These are phyloP conservation scores for Entomortierella beljakovae DNA, from an alignment of 192 early-diverging fungal genomes.

Conservation along the genomic window DNA sequence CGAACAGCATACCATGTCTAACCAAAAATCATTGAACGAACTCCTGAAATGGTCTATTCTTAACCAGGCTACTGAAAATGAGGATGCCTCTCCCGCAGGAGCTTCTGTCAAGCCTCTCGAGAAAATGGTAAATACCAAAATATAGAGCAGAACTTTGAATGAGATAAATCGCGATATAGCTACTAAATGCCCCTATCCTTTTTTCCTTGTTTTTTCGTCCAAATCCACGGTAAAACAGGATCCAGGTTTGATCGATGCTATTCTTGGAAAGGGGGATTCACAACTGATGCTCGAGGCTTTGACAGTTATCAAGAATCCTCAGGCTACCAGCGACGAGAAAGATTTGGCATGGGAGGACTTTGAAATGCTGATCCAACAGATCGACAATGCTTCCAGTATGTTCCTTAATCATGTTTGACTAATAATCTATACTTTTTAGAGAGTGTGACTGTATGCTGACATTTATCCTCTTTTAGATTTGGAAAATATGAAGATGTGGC, in stretches of 20 bases:
- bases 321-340: constrained; percentile 73
- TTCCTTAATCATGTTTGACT: neutral
- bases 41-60: constrained; percentile 91
- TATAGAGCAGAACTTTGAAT: too few species aligned
- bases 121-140: constrained; percentile 41
- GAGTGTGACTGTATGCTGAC: too few species aligned
- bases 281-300: constrained; percentile 90
- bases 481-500: constrained; percentile 90
- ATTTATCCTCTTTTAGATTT: constrained; percentile 68
- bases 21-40: constrained; percentile 67
- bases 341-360: constrained; percentile 91
- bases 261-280: constrained; percentile 93
- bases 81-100: constrained; percentile 66
- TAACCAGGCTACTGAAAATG: constrained; percentile 71
- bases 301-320: constrained; percentile 69
- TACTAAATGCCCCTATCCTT: neutral
- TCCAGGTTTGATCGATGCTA: constrained; percentile 89
- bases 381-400: constrained; percentile 44
- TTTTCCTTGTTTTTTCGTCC: constrained; percentile 17
- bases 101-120: constrained; percentile 46
- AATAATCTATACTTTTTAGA: too few species aligned
- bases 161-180: neutral
- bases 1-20: constrained; percentile 15
- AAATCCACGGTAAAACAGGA: constrained; percentile 67
- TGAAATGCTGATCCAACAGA: constrained; percentile 72